Base-by-base conservation (phyloP, 352 stramenopile genomes). In the Pythium pyrilobum region DNA sequence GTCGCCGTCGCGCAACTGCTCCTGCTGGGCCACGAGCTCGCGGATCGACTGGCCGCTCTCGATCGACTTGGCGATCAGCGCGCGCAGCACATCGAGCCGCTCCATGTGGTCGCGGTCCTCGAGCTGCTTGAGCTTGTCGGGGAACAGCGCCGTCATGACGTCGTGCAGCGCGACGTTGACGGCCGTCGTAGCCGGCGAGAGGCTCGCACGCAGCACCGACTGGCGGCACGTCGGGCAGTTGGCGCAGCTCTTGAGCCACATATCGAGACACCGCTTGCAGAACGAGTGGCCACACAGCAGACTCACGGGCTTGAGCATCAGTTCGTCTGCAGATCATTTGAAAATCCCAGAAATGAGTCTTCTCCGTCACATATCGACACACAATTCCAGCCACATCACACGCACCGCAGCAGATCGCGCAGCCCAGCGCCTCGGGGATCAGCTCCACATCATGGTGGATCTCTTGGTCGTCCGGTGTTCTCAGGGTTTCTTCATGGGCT, bases 231-330 rank as follows among this genome's bases (percentile, higher is more conserved):
- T 64, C 11, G 69, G 69, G 36, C 69, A 78, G 49, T 45, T 73
- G 13, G 55, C 32, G 47, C 66, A 71, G 51, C 56, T 68, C 47
- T 56, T 56, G 47, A 75, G 60, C 69, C 69, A 78, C 25, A 73
- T 46, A n/a, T 73, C 60, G 20, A 78, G 49, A 13, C 69, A 78
- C 29, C 59, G 67, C 45, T 69, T 68, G 60, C 69, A 78, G 40
- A 78, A 78, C 56, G 66, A 75, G 55, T 78, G 69, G 36, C 69
- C 69, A 21, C 69, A 78, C 32, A 61, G 32, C 23, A 78, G 55
- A 44, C 58, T 71, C 59, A 57, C 66, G 5, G 69, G 69, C 64
- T 71, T 65, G 50, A 75, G 48, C 69, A 78, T 78, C 34, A 77
- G 52, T n/a, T 77, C 66, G 10, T 68, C 69, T 77, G 40, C 32